Evolutionary conservation across 805 yeast species (phyloP).

Genomic region (Kregervanrija delftensis): DNA sequence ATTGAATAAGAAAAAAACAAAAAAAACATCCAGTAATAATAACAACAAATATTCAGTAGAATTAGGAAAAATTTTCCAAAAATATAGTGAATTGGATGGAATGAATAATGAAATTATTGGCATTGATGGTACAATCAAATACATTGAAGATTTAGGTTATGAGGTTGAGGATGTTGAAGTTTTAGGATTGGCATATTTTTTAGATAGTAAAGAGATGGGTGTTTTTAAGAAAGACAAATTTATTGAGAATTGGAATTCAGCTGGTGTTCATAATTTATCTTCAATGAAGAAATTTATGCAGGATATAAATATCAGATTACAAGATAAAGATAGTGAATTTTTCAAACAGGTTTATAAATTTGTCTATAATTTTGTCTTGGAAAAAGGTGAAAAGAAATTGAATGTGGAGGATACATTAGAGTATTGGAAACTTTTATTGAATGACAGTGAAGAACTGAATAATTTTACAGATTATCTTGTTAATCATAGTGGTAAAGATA

Average conservation of each 20-base stretch:
- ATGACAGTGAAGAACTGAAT: slow-evolving; percentile 26
- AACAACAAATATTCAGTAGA: too few species aligned
- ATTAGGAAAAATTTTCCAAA: too few species aligned
- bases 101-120: slow-evolving; percentile 40
- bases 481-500: slow-evolving; percentile 31
- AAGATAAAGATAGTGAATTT: slow-evolving; percentile 29
- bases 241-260: slow-evolving; percentile 49
- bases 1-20: slow-evolving; percentile 2
- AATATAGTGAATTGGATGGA: slow-evolving; percentile 9
- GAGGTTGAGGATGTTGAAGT: slow-evolving; percentile 72
- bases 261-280: slow-evolving; percentile 23
- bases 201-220: slow-evolving; percentile 64
- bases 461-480: slow-evolving; percentile 56
- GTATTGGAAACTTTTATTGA: slow-evolving; percentile 71
- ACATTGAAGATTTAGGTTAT: slow-evolving; percentile 58
- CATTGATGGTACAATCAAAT: slow-evolving; percentile 69
- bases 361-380: slow-evolving; percentile 62
- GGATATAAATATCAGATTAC: slow-evolving; percentile 23
- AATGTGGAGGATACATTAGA: slow-evolving; percentile 56
- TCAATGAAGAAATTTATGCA: slow-evolving; percentile 41
- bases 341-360: slow-evolving; percentile 60
- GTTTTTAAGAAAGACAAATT: slow-evolving; percentile 45
- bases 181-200: slow-evolving; percentile 60
- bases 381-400: slow-evolving; percentile 50
- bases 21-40: background rate